Evolutionary conservation across 1,284 basidiomycete species (phyloP), one percentile per base, ranked within the genome.

Genomic region (Austroboletus novae-zelandiae): DNA sequence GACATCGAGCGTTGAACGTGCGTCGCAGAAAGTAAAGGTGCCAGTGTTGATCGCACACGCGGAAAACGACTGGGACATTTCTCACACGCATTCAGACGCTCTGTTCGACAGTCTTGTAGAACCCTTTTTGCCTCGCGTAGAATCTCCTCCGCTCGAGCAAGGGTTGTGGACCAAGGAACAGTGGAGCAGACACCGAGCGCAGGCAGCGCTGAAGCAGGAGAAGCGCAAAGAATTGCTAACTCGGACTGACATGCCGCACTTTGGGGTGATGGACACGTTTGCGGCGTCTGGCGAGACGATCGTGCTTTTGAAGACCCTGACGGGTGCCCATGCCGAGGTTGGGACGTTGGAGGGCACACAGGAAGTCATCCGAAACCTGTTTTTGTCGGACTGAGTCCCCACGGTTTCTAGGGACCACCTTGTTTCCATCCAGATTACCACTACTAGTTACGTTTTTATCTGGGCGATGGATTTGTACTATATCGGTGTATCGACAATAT

Each of bases 41-140:
- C 79, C 87, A 5, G 78, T 93, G 7, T 71, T 96, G 13, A 78
- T 97, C 54, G 81, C 82, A 0, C 94, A 97, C 65, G 84, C 93
- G 2, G 77, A 81, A 57, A 77, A 92, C 62, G 94, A 98, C 70
- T 77, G 75, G 61, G 86, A 92, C 36, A 94, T 97, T 47, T 89
- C 89, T 0, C 70, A 79, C 60, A 72, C 77, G 0, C 94, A 98
- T 65, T 89, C 90, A 0, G 74, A 77, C n/a, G 71, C 73, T 0
- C 77, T 95, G 15, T 91, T 92, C 65, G 73, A 86, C 36, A 72
- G 79, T 0, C 80, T 94, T 53, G 66, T 91, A 25, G 80, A 83
- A 14, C 79, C 81, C 0, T 70, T 79, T 47, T 73, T 91, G 13
- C 86, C 89, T 0, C 54, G 72, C 6, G 55, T 78, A 7, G 66